Conservation (phyloP, 495 filamentous ascomycete species). For the Penicillium turbatum region DNA sequence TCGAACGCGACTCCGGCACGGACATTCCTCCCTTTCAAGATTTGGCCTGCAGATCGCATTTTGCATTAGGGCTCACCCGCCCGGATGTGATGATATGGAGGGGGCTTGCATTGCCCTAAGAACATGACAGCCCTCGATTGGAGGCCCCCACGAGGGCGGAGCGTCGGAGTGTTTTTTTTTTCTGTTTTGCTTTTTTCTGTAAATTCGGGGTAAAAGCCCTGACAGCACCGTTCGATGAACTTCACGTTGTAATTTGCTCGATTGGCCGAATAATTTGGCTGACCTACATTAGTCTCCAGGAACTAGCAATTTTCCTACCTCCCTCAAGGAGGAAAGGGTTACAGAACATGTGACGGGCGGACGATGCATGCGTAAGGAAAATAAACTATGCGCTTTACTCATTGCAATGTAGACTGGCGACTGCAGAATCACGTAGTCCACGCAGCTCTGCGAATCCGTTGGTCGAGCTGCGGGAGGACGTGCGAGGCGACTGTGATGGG, state of each 20-base stretch:
- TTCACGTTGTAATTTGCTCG: not conserved
- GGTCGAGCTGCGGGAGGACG: slow-evolving; percentile 10
- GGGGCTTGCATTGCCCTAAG: slow-evolving; percentile 21
- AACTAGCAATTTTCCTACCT: not conserved
- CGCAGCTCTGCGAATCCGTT: slow-evolving; percentile 9
- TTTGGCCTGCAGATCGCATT: slow-evolving; percentile 20
- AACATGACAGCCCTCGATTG: slow-evolving; percentile 11
- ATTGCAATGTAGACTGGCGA: slow-evolving; percentile 7
- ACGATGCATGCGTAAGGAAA: not conserved
- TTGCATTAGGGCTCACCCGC: slow-evolving; percentile 2
- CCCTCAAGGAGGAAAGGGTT: not conserved
- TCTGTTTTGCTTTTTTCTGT: not conserved
- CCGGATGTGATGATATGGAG: slow-evolving; percentile 24
- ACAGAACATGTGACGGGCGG: slow-evolving; percentile 5
- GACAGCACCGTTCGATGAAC: not conserved
- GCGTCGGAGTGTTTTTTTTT: not conserved
- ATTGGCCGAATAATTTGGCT: not conserved
- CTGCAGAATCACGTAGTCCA: slow-evolving; percentile 25
- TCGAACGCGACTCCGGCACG: slow-evolving; percentile 10
- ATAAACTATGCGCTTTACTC: not conserved
- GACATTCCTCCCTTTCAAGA: slow-evolving; percentile 18
- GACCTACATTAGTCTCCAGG: slow-evolving; percentile 4
- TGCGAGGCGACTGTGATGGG: slow-evolving; percentile 3
- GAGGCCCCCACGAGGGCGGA: not conserved
- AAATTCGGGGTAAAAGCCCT: not conserved